Evolutionary conservation across 768 basidiomycete genomes (phyloP), one percentile per base, ranked within the genome.

Genomic region (Leccinellum albellum): DNA sequence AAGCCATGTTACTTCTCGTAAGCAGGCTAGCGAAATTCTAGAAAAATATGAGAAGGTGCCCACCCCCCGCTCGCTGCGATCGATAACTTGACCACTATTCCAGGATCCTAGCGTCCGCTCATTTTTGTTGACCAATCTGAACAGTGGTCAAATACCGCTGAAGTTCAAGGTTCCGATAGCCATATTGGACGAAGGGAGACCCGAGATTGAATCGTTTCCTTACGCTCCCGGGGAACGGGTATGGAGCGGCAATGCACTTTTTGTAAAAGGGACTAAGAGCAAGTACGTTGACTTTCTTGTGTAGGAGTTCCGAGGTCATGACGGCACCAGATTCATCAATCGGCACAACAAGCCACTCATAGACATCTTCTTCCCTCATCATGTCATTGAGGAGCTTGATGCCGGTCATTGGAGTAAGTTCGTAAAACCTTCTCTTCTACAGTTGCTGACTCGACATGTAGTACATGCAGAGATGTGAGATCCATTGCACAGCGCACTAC

Each of bases 391-490:
- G 65, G 78, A 72, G 24, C 71, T 96, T 26, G 86, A 92, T 56
- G 76, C 93, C 0, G 85, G 87, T 1, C 94, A 98, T 71, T 98
- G 94, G 94, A 88, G 90, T 91, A 67, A 60, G 84, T 71, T 7
- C 7, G 29, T 14, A 1, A 10, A 26, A 13, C 50, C 29, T 50
- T 12, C 32, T 28, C 15, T 21, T 37, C 48, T 20, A 55, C n/a
- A 6, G 1, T 4, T 50, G 1, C 51, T 70, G 12, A 70, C 40
- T 20, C 20, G 24, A 26, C 24, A 7, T 49, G 26, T 58, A 91
- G 89, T 95, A 20, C 93, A 95, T 60, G 88, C 90, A 15, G 92
- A 95, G 67, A 80, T 79, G 80, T 85, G 64, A 57, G 76, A 24
- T 12, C 13, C 32, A 69, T 13, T 9, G 23, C 33, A 28, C 13